Percentiles rank a stretch among this genome's conserved stretches.
These are phyloP conservation scores for Apiotrichum brassicae DNA, from an alignment of 1,284 basidiomycete genomes.

Conservation along the genomic window DNA sequence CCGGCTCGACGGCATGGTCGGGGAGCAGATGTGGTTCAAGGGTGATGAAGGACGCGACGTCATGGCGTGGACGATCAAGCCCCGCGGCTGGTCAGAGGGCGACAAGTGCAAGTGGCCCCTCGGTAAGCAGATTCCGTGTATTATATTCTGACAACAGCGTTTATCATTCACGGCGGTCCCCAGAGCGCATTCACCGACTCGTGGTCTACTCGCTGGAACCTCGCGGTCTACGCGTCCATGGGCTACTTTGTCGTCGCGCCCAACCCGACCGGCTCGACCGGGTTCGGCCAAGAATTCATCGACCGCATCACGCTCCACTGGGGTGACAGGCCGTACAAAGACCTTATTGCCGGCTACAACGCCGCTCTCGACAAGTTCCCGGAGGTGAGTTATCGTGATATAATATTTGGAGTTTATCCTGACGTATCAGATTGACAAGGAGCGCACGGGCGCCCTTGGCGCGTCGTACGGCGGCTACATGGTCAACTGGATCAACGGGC, in stretches of 20 bases:
- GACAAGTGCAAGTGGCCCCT: constrained; percentile 63
- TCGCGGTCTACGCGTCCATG: constrained; percentile 52
- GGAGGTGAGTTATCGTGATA: constrained; percentile 51
- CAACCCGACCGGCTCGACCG: constrained; percentile 83
- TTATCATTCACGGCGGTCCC: constrained; percentile 40
- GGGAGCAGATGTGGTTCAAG: constrained; percentile 78
- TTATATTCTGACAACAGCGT: constrained; percentile 19
- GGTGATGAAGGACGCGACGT: constrained; percentile 64
- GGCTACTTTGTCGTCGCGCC: constrained; percentile 75
- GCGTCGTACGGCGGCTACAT: constrained; percentile 49
- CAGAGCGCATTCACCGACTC: constrained; percentile 71
- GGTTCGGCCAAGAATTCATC: constrained; percentile 81
- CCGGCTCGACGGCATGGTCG: constrained; percentile 57
- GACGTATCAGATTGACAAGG: constrained; percentile 63
- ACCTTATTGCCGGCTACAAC: constrained; percentile 69
- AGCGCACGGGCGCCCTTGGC: constrained; percentile 63
- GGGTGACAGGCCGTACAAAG: constrained; percentile 61
- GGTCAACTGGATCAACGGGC: constrained; percentile 84
- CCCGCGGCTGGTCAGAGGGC: constrained; percentile 59
- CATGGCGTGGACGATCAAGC: constrained; percentile 76
- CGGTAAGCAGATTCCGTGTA: constrained; percentile 9
- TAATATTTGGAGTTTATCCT: background rate
- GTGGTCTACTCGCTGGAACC: constrained; percentile 85
- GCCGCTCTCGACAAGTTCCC: constrained; percentile 63
- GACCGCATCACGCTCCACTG: constrained; percentile 54